Percentiles rank a stretch among this genome's conserved stretches.
These are phyloP conservation scores for Dicorynia guianensis DNA, from an alignment of 306 rosid genomes.

Conservation along the genomic window DNA sequence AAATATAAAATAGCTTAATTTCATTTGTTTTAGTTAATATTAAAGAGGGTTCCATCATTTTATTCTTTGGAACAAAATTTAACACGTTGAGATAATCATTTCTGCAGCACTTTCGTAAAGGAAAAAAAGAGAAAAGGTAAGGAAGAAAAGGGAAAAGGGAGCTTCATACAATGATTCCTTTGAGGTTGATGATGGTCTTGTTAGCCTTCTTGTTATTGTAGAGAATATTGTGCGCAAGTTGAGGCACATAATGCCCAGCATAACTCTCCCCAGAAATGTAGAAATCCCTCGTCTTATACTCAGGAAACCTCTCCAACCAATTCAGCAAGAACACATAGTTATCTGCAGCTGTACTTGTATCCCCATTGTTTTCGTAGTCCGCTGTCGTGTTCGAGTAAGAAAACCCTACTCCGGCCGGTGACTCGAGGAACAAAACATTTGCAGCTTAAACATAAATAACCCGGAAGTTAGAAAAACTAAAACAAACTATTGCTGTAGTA, in stretches of 20 bases:
- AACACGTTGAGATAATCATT: too few relatives aligned
- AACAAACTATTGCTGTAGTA: not conserved
- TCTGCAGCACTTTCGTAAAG: too few relatives aligned
- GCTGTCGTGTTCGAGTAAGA: conserved; percentile 83
- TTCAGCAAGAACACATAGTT: conserved; percentile 76
- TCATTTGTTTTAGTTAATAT: too few relatives aligned
- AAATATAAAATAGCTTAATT: not conserved
- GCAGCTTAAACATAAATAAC: conserved; percentile 64
- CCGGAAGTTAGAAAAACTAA: not conserved
- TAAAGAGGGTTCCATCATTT: too few relatives aligned
- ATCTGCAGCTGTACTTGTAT: conserved; percentile 67
- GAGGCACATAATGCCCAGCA: conserved; percentile 97
- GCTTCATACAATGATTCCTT: conserved; percentile 84
- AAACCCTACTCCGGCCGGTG: conserved; percentile 94
- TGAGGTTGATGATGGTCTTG: conserved; percentile 70
- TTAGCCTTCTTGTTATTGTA: conserved; percentile 58
- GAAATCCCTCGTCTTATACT: conserved; percentile 70
- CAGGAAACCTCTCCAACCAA: conserved; percentile 92
- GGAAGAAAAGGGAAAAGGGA: not conserved
- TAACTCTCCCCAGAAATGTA: conserved; percentile 93
- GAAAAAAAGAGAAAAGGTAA: not conserved
- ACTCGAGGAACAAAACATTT: conserved; percentile 84
- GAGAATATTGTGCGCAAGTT: conserved; percentile 86
- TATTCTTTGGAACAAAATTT: too few relatives aligned
- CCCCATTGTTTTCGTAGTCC: conserved; percentile 71